phyloP scores from a whole-genome alignment of 306 rosid genomes.

The Pyrus betulifolia region DNA sequence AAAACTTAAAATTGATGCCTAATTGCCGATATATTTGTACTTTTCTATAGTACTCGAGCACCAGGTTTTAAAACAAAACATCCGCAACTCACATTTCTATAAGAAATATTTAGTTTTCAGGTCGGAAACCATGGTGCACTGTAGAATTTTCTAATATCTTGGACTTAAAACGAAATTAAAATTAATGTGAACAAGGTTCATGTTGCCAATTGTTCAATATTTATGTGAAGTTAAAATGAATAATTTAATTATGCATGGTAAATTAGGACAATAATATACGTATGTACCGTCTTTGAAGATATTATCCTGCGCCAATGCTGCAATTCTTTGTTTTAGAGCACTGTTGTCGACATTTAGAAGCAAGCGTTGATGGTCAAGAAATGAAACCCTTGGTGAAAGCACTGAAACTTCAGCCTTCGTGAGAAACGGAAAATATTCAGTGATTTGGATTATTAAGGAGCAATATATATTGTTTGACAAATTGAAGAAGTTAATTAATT shows the following conservation, averaged over 20 bases:
- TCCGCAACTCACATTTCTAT: too few species aligned
- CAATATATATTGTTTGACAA: not conserved
- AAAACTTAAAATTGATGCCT: not conserved
- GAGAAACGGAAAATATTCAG: too few species aligned
- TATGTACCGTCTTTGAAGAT: conserved; percentile 82
- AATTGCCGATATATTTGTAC: not conserved
- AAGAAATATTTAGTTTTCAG: too few species aligned
- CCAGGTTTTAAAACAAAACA: too few species aligned
- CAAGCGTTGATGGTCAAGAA: conserved; percentile 83
- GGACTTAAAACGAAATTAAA: not conserved
- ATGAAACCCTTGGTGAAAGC: conserved; percentile 84
- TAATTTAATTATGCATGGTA: not conserved
- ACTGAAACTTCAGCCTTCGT: conserved; percentile 87
- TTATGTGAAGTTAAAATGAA: not conserved
- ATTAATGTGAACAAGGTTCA: not conserved
- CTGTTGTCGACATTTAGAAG: conserved; percentile 90
- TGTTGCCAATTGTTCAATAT: not conserved
- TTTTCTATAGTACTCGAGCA: too few species aligned
- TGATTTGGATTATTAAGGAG: too few species aligned
- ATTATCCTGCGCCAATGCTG: conserved; percentile 87
- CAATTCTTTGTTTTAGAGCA: conserved; percentile 97
- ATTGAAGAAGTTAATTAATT: not conserved
- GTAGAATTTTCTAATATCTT: not conserved
- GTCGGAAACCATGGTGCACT: too few species aligned
- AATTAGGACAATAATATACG: not conserved